phyloP scores from a whole-genome alignment of 108 stramenopile species.

The Aureococcus anophagefferens region DNA sequence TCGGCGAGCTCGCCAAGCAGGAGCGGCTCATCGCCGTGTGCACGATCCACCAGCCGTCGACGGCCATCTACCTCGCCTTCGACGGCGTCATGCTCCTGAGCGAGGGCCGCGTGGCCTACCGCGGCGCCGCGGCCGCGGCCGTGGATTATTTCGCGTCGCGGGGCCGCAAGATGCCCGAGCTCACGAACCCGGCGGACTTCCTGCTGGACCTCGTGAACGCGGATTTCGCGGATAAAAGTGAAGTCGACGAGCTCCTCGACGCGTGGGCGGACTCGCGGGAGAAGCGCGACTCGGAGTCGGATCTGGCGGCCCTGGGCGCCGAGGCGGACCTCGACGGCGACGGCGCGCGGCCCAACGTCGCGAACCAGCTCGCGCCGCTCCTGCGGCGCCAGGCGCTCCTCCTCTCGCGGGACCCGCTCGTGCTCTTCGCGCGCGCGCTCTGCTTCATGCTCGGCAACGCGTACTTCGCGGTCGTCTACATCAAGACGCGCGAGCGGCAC shows the following conservation, averaged over 20 bases:
- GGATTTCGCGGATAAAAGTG: conserved; percentile 25
- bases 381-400: conserved; percentile 1
- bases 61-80: conserved; percentile 41
- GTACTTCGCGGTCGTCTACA: conserved; percentile 16
- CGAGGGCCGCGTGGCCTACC: conserved; percentile 37
- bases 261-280: conserved; percentile 12
- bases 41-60: conserved; percentile 57
- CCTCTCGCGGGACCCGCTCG: conserved; percentile 5
- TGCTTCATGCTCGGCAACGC: conserved; percentile 1
- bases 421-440: not conserved
- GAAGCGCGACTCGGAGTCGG: not conserved
- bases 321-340: not conserved
- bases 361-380: not conserved
- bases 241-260: conserved; percentile 29
- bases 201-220: conserved; percentile 39
- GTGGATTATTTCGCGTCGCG: conserved; percentile 34
- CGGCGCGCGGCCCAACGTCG: not conserved
- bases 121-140: conserved; percentile 26
- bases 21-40: conserved; percentile 36
- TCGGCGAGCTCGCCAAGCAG: conserved; percentile 34
- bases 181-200: conserved; percentile 35
- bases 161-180: conserved; percentile 19
- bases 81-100: conserved; percentile 48
- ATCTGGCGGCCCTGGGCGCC: not conserved
- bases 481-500: conserved; percentile 10